phyloP scores from a whole-genome alignment of 257 asterid genomes.

The Gentiana macrophylla region DNA sequence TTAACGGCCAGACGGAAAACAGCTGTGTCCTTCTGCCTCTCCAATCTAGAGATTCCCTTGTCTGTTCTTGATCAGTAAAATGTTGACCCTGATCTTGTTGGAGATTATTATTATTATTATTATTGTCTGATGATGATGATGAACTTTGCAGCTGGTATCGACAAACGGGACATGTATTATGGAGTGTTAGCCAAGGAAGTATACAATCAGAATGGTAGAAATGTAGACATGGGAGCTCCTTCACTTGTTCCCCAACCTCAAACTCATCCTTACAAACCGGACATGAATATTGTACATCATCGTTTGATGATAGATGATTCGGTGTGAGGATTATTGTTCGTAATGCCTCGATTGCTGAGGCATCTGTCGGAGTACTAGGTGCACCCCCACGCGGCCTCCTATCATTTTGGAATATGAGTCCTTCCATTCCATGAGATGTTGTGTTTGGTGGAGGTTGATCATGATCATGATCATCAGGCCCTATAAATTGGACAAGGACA shows the following conservation, averaged over 20 bases:
- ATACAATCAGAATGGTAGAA: slow-evolving; percentile 68
- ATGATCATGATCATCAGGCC: slow-evolving; percentile 25
- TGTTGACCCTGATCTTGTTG: slow-evolving; percentile 13
- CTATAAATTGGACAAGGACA: slow-evolving; percentile 47
- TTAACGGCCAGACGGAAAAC: slow-evolving; percentile 53
- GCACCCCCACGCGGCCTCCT: slow-evolving; percentile 24
- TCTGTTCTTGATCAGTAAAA: slow-evolving; percentile 16
- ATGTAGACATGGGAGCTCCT: slow-evolving; percentile 77
- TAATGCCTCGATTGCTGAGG: slow-evolving; percentile 32
- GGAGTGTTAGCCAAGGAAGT: slow-evolving; percentile 66
- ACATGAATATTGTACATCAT: slow-evolving; percentile 25
- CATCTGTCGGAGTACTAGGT: slow-evolving; percentile 20
- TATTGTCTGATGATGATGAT: neutral
- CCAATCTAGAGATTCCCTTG: slow-evolving; percentile 19
- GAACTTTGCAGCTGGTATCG: slow-evolving; percentile 41
- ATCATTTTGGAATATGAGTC: slow-evolving; percentile 13
- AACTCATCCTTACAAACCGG: slow-evolving; percentile 91
- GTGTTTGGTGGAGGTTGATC: slow-evolving; percentile 21
- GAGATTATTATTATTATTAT: slow-evolving; percentile 1
- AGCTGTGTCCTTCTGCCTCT: slow-evolving; percentile 33
- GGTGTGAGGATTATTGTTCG: slow-evolving; percentile 31
- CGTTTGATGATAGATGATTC: slow-evolving; percentile 26
- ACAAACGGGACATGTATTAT: slow-evolving; percentile 82
- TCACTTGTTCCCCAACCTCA: slow-evolving; percentile 43
- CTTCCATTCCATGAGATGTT: slow-evolving; percentile 15